Evolutionary conservation across 2,329 filamentous ascomycete species (phyloP).

Genomic region (Chaetomium sp.): DNA sequence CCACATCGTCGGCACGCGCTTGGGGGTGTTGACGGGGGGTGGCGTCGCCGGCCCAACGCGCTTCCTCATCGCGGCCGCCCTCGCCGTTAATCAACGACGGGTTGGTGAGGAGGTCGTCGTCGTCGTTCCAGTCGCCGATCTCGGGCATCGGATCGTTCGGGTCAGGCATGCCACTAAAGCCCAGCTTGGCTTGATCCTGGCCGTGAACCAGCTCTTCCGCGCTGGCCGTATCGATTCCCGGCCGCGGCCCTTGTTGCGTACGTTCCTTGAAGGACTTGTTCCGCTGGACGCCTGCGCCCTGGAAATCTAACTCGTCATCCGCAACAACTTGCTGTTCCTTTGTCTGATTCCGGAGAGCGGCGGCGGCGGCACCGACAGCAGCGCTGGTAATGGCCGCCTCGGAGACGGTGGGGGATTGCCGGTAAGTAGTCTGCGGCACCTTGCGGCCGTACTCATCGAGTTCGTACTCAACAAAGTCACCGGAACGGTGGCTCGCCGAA

Average conservation of each 20-base stretch:
- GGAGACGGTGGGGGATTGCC: constrained; percentile 48
- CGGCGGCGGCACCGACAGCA: constrained; percentile 48
- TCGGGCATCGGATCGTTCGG: constrained; percentile 68
- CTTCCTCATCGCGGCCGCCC: constrained; percentile 40
- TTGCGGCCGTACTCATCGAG: constrained; percentile 53
- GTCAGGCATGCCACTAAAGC: constrained; percentile 63
- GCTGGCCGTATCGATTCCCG: constrained; percentile 48
- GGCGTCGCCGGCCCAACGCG: constrained; percentile 50
- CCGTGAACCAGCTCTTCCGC: constrained; percentile 51
- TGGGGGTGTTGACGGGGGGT: constrained; percentile 39
- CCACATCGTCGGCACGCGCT: constrained; percentile 28
- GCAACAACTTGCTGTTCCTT: constrained; percentile 34
- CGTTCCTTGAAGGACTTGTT: constrained; percentile 63
- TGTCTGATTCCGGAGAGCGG: constrained; percentile 43
- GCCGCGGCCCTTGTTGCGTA: constrained; percentile 49
- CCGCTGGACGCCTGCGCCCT: constrained; percentile 47
- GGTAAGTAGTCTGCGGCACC: constrained; percentile 38
- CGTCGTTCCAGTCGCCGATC: constrained; percentile 58
- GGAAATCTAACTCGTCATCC: constrained; percentile 34
- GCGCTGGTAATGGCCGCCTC: constrained; percentile 53
- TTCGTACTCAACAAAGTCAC: constrained; percentile 49
- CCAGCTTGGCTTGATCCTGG: constrained; percentile 49
- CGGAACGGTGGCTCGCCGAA: constrained; percentile 35
- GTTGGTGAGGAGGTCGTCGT: constrained; percentile 72
- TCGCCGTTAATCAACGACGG: constrained; percentile 76